Evolutionary conservation across 139 green algal genomes (phyloP).

Genomic region (Coccomyxa sp.): DNA sequence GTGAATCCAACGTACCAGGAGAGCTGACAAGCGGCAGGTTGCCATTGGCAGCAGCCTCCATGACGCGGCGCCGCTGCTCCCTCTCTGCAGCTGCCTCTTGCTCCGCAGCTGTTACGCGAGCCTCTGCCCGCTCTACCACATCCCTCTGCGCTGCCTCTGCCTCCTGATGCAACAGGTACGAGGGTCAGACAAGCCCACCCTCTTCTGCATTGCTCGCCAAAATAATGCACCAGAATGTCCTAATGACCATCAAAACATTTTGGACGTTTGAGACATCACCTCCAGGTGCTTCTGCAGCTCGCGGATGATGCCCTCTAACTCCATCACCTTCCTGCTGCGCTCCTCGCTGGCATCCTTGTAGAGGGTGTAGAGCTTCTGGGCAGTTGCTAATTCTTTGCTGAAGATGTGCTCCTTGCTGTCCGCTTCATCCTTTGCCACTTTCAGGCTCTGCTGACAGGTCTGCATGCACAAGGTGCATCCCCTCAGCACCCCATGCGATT

Average conservation of each 20-base stretch:
- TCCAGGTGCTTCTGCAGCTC: constrained; percentile 43
- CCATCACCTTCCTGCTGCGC: constrained; percentile 14
- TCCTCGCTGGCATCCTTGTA: constrained; percentile 41
- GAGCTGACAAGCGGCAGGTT: background rate
- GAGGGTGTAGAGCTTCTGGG: constrained; percentile 40
- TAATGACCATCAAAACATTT: no score
- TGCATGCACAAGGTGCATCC: background rate
- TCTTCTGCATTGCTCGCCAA: no score
- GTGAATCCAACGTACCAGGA: no score
- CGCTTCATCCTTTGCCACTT: constrained; percentile 17
- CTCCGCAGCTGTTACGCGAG: constrained; percentile 12
- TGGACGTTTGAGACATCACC: background rate
- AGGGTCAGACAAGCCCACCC: no score
- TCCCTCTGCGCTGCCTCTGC: constrained; percentile 15
- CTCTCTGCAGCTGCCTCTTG: constrained; percentile 26
- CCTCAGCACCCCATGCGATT: background rate
- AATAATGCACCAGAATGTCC: no score
- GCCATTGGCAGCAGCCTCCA: constrained; percentile 25
- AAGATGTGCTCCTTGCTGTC: constrained; percentile 23
- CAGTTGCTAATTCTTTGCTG: constrained; percentile 40
- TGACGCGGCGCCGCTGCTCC: constrained; percentile 22
- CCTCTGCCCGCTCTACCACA: constrained; percentile 17
- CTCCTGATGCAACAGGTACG: constrained; percentile 6
- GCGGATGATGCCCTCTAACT: constrained; percentile 51
- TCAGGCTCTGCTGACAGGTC: constrained; percentile 22